Evolutionary conservation across 495 filamentous ascomycete genomes (phyloP).

Genomic region (Aspergillus steynii): DNA sequence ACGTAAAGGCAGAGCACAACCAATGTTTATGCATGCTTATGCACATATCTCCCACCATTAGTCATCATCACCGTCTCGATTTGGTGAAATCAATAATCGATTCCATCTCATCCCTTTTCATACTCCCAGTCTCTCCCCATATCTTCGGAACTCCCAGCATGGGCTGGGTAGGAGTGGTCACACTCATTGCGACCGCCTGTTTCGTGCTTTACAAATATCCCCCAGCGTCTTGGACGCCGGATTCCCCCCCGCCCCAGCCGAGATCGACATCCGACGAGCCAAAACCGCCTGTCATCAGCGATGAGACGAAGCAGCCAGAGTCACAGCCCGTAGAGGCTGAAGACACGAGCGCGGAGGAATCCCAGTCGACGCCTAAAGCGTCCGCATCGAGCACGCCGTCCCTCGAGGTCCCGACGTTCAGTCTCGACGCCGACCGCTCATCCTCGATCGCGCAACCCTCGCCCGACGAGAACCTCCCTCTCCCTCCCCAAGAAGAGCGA

Average conservation of each 20-base stretch:
- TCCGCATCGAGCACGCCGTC: constrained; percentile 30
- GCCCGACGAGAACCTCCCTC: constrained; percentile 1
- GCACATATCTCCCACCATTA: not conserved
- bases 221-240: constrained; percentile 23
- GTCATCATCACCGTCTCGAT: not conserved
- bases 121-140: not conserved
- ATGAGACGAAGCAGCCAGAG: constrained; percentile 9
- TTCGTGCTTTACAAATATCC: constrained; percentile 37
- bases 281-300: constrained; percentile 10
- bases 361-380: constrained; percentile 53
- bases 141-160: constrained; percentile 21
- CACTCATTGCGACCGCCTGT: constrained; percentile 34
- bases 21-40: not conserved
- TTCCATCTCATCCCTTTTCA: constrained; percentile 1
- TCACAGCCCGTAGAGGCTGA: constrained; percentile 10
- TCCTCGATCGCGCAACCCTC: not conserved
- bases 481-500: constrained; percentile 1
- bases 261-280: constrained; percentile 24
- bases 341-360: constrained; percentile 24
- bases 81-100: constrained; percentile 4
- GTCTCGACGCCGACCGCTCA: constrained; percentile 22
- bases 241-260: constrained; percentile 24
- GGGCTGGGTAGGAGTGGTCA: constrained; percentile 41
- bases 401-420: constrained; percentile 37
- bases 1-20: not conserved